Conservation (phyloP, 441 rosid species). For the Jatropha multifida region DNA sequence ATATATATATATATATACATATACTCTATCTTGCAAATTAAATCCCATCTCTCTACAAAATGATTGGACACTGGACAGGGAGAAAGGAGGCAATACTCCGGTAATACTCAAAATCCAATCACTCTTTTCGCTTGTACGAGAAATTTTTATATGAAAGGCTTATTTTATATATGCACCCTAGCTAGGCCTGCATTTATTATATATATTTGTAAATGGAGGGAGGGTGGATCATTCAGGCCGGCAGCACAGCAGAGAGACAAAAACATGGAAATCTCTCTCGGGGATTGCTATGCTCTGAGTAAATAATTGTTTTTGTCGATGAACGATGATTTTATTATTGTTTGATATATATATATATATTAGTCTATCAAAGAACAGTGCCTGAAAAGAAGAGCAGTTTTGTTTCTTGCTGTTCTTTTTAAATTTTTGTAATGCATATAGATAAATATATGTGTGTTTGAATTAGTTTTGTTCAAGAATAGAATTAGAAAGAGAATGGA, state of each 20-base stretch:
- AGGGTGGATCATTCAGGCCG: slow-evolving; percentile 24
- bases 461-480: neutral
- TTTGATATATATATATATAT: no score
- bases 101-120: slow-evolving; percentile 7
- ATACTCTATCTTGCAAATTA: neutral
- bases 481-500: slow-evolving; percentile 24
- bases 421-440: neutral
- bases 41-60: neutral
- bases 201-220: neutral
- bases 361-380: neutral
- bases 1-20: no score
- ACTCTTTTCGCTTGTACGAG: slow-evolving; percentile 2
- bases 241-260: slow-evolving; percentile 22
- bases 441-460: no score
- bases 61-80: neutral
- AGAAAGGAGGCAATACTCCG: neutral
- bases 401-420: neutral
- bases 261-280: slow-evolving; percentile 6
- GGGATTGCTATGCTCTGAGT: neutral
- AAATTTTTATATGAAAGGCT: neutral
- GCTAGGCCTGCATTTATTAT: slow-evolving; percentile 20
- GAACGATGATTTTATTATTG: neutral
- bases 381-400: slow-evolving; percentile 14
- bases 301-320: neutral
- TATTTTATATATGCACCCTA: neutral